phyloP scores from a whole-genome alignment of 2,329 filamentous ascomycete species.

The Trichoderma sp. region DNA sequence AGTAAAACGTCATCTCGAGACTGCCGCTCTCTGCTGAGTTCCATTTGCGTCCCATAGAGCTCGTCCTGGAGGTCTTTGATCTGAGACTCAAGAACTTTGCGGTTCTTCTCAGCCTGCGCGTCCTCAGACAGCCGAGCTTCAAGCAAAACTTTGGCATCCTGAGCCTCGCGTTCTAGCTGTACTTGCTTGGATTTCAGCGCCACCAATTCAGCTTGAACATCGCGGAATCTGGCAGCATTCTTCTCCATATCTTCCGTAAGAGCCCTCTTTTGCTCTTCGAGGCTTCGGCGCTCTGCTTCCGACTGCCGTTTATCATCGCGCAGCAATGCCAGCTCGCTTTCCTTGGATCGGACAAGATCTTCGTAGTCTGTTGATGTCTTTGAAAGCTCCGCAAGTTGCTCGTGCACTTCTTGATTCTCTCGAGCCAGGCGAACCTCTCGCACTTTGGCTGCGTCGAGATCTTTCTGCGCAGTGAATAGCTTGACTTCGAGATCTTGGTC shows the following conservation, averaged over 20 bases:
- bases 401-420: conserved; percentile 80
- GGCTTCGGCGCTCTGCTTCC: conserved; percentile 74
- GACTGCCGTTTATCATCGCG: conserved; percentile 82
- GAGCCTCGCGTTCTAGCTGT: conserved; percentile 84
- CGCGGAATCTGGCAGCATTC: conserved; percentile 72
- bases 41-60: conserved; percentile 80
- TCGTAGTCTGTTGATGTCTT: conserved; percentile 94
- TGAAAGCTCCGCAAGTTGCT: conserved; percentile 83
- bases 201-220: conserved; percentile 84
- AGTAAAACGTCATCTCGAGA: conserved; percentile 92
- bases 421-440: conserved; percentile 74
- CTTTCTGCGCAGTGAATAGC: conserved; percentile 74
- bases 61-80: conserved; percentile 84
- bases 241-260: conserved; percentile 77
- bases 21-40: conserved; percentile 87
- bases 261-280: conserved; percentile 75
- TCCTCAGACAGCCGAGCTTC: conserved; percentile 90
- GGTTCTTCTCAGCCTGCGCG: conserved; percentile 77
- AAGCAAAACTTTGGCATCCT: conserved; percentile 82
- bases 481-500: conserved; percentile 91
- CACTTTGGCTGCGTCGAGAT: conserved; percentile 71
- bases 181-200: conserved; percentile 81
- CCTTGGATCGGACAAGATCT: conserved; percentile 88
- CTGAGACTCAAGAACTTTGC: conserved; percentile 81
- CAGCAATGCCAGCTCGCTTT: conserved; percentile 85